These are phyloP conservation scores for Davidsoniella neocaledoniae DNA, from an alignment of 2,329 filamentous ascomycete species.

Conservation along the genomic window DNA sequence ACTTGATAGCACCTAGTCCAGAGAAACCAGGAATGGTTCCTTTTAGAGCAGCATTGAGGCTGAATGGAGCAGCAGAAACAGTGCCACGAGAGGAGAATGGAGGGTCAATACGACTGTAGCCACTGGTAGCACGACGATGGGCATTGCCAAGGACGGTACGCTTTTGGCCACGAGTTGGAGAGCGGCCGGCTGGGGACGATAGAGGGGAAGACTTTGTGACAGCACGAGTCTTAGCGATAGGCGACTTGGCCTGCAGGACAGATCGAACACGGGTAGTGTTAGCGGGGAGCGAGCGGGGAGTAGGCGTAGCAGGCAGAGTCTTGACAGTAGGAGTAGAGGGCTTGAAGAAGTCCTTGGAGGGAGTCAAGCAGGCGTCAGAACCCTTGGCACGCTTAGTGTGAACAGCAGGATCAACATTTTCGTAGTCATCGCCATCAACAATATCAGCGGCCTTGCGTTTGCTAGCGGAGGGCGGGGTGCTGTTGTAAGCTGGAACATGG, in stretches of 20 bases:
- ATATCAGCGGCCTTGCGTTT: slow-evolving; percentile 43
- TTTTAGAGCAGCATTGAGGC: slow-evolving; percentile 66
- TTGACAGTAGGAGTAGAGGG: slow-evolving; percentile 21
- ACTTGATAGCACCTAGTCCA: slow-evolving; percentile 21
- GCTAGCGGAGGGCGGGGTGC: slow-evolving; percentile 21
- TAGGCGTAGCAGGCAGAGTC: slow-evolving; percentile 19
- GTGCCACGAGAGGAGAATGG: slow-evolving; percentile 38
- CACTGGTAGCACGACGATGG: slow-evolving; percentile 37
- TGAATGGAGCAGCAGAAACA: slow-evolving; percentile 50
- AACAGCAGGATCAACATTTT: slow-evolving; percentile 43
- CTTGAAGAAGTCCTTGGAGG: slow-evolving; percentile 32
- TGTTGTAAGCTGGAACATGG: neutral
- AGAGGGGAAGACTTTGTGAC: slow-evolving; percentile 35
- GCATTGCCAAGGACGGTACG: slow-evolving; percentile 51
- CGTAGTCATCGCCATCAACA: slow-evolving; percentile 32
- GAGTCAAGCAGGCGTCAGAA: slow-evolving; percentile 15
- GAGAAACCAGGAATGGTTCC: slow-evolving; percentile 52
- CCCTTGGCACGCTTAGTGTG: slow-evolving; percentile 45
- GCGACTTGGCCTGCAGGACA: slow-evolving; percentile 37
- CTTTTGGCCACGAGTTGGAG: slow-evolving; percentile 50
- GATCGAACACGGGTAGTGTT: slow-evolving; percentile 24
- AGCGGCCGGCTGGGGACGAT: slow-evolving; percentile 51
- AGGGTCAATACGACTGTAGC: slow-evolving; percentile 54
- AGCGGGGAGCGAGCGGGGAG: slow-evolving; percentile 18
- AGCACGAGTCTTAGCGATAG: slow-evolving; percentile 29